Evolutionary conservation across 345 rosid species (phyloP).

Genomic region (Citrus mangshanensis): DNA sequence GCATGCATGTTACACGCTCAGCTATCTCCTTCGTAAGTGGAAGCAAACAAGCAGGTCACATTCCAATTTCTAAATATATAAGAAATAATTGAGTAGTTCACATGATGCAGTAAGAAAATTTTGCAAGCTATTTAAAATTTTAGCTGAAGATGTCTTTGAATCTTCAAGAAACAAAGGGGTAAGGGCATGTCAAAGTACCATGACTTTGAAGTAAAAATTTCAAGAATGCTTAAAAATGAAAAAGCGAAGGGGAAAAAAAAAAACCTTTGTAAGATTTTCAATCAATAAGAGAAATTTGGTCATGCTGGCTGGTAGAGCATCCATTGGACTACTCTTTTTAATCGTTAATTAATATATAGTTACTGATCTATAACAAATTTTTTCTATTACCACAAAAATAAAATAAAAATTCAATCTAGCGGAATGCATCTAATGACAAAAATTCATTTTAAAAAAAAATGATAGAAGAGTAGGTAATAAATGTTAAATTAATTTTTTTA

Average conservation of each 20-base stretch:
- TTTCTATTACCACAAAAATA: too few species aligned
- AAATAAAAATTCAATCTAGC: too few species aligned
- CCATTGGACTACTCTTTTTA: too few species aligned
- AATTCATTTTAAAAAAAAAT: too few species aligned
- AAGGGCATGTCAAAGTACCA: neutral
- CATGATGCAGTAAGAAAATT: neutral
- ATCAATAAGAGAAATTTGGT: too few species aligned
- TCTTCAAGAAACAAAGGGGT: neutral
- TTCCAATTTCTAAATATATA: neutral
- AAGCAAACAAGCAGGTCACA: neutral
- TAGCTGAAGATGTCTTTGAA: neutral
- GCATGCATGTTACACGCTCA: neutral
- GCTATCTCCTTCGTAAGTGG: neutral
- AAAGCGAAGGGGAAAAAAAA: neutral
- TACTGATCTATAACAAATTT: too few species aligned
- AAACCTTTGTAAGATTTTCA: neutral
- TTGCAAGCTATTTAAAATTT: neutral
- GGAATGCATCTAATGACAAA: too few species aligned
- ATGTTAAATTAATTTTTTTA: too few species aligned
- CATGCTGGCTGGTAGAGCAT: too few species aligned
- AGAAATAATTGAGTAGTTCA: constrained; percentile 4
- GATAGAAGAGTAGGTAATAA: too few species aligned
- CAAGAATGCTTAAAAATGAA: neutral
- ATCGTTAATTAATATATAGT: too few species aligned
- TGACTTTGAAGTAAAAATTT: neutral